A percentile compares a stretch with the other conserved stretches of the same genome.
These are phyloP conservation scores for Alternaria gaisen DNA, from an alignment of 2,329 filamentous ascomycete genomes.

Conservation along the genomic window DNA sequence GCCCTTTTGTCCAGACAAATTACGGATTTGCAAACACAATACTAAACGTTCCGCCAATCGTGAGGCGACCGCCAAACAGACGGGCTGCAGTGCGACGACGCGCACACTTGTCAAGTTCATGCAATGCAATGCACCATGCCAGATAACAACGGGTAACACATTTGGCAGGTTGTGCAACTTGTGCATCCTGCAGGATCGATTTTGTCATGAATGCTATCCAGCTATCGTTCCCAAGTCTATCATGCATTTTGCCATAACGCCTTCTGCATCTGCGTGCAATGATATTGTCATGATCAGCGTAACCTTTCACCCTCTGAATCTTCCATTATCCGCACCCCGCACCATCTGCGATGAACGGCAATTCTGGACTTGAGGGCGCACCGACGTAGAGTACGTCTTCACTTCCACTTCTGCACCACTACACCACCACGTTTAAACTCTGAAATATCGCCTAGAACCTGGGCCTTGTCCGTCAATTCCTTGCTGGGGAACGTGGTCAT, in stretches of 20 bases:
- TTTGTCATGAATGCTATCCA: constrained; percentile 4
- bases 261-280: neutral
- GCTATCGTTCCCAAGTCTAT: constrained; percentile 2
- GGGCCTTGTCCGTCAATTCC: constrained; percentile 74
- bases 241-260: constrained; percentile 10
- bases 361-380: constrained; percentile 5
- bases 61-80: neutral
- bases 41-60: constrained; percentile 10
- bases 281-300: neutral
- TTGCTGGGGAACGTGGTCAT: constrained; percentile 86
- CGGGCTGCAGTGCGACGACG: constrained; percentile 10
- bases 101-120: neutral
- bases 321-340: constrained; percentile 3
- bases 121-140: constrained; percentile 15
- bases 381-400: constrained; percentile 4
- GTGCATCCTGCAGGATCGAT: constrained; percentile 11
- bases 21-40: neutral
- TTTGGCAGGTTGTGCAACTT: constrained; percentile 10
- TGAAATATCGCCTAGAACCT: constrained; percentile 57
- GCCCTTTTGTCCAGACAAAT: constrained; percentile 8
- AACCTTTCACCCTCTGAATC: neutral
- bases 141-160: constrained; percentile 2
- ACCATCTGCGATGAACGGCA: neutral
- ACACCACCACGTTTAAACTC: constrained; percentile 63
- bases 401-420: constrained; percentile 65